A percentile compares a stretch with the other conserved stretches of the same genome.
These are phyloP conservation scores for Rubia yunnanensis DNA, from an alignment of 257 asterid genomes.

Conservation along the genomic window DNA sequence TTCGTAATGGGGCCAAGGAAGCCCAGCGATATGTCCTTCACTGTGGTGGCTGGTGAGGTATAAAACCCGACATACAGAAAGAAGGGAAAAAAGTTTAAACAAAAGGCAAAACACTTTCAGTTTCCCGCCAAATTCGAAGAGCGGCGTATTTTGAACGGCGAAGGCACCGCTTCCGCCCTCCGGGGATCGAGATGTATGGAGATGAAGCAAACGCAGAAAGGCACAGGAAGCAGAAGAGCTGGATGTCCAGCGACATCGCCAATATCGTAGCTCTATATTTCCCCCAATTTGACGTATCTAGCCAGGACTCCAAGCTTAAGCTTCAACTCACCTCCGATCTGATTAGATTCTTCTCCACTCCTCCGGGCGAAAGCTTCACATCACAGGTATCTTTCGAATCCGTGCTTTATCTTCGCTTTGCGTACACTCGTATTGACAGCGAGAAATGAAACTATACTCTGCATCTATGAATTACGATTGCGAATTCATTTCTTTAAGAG, in stretches of 20 bases:
- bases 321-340: constrained; percentile 56
- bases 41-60: no score
- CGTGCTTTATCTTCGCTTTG: background rate
- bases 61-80: background rate
- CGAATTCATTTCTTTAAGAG: background rate
- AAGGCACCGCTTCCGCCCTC: constrained; percentile 11
- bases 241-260: constrained; percentile 23
- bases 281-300: constrained; percentile 32
- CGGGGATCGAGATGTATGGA: constrained; percentile 35
- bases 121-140: constrained; percentile 39
- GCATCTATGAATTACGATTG: background rate
- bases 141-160: background rate
- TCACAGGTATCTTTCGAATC: constrained; percentile 36
- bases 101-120: background rate
- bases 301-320: constrained; percentile 40
- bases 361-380: constrained; percentile 33
- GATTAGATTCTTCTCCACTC: constrained; percentile 52
- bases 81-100: no score
- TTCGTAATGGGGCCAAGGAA: no score
- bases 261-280: constrained; percentile 45
- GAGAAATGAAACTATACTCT: background rate
- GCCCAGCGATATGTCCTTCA: no score
- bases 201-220: constrained; percentile 14
- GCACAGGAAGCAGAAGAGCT: constrained; percentile 19
- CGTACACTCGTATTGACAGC: background rate